These are phyloP conservation scores for Piedraia hortae DNA, from an alignment of 2,329 filamentous ascomycete species.

Conservation along the genomic window DNA sequence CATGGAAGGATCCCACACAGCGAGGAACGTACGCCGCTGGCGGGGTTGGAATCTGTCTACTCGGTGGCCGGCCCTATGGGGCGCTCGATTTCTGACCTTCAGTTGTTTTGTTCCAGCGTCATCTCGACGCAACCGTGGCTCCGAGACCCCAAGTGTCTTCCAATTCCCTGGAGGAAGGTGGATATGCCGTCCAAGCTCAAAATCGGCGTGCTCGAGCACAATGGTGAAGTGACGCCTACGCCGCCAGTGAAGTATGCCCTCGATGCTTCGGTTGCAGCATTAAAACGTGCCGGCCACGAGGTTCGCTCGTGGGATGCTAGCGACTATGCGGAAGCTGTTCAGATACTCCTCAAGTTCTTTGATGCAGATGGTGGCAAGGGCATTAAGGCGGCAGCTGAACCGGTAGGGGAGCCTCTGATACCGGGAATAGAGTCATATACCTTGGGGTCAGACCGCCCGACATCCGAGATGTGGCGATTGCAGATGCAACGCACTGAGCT, in stretches of 20 bases:
- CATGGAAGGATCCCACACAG: constrained; percentile 32
- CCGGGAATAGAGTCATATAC: constrained; percentile 23
- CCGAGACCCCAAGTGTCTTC: constrained; percentile 24
- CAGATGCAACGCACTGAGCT: constrained; percentile 20
- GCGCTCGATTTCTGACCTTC: constrained; percentile 24
- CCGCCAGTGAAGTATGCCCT: constrained; percentile 31
- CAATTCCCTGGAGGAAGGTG: constrained; percentile 24
- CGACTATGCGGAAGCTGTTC: constrained; percentile 24
- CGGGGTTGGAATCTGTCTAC: constrained; percentile 35
- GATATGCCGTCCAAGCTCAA: constrained; percentile 23
- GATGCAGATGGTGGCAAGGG: constrained; percentile 25
- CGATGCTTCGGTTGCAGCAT: constrained; percentile 23
- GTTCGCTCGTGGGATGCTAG: constrained; percentile 22
- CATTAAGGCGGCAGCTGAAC: constrained; percentile 15
- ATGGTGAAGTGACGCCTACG: constrained; percentile 31
- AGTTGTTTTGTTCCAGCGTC: constrained; percentile 16
- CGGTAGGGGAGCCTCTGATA: constrained; percentile 18
- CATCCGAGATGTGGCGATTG: constrained; percentile 21
- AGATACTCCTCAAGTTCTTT: constrained; percentile 21
- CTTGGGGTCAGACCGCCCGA: constrained; percentile 17
- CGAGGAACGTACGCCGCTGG: constrained; percentile 26
- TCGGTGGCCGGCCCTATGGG: constrained; percentile 38
- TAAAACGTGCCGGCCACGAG: constrained; percentile 25
- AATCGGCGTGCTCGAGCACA: constrained; percentile 32
- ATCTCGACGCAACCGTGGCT: constrained; percentile 23